Conservation (phyloP, 768 basidiomycete species). For the Panaeolus cyanescens region DNA sequence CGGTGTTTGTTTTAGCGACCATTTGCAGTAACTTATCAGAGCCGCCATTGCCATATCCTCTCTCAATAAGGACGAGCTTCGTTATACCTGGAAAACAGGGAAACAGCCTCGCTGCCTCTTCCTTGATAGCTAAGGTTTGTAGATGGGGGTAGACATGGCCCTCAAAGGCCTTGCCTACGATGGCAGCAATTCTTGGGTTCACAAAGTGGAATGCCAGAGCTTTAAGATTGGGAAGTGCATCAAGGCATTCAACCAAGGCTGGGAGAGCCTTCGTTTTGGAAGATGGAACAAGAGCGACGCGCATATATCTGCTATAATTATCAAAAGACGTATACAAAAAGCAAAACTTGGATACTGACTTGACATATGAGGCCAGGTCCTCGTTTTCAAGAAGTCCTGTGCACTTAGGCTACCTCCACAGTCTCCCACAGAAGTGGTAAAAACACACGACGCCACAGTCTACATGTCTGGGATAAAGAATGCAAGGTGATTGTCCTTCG, state of each 20-base stretch:
- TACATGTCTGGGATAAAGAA: neutral
- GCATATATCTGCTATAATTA: neutral
- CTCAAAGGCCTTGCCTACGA: neutral
- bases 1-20: neutral
- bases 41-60: neutral
- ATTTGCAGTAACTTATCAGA: neutral
- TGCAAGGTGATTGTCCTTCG: neutral
- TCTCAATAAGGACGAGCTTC: neutral
- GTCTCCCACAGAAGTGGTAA: neutral
- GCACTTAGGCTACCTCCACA: neutral
- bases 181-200: neutral
- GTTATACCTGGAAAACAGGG: neutral
- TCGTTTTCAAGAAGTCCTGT: neutral
- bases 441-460: neutral
- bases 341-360: neutral
- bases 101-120: neutral
- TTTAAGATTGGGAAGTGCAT: neutral
- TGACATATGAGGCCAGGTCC: neutral
- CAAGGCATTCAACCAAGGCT: neutral
- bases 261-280: neutral
- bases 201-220: neutral
- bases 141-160: neutral
- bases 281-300: neutral
- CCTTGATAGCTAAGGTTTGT: neutral
- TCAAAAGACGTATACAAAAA: neutral